phyloP scores from a whole-genome alignment of 148 eudicot genomes.

The Vaccinium myrtillus region DNA sequence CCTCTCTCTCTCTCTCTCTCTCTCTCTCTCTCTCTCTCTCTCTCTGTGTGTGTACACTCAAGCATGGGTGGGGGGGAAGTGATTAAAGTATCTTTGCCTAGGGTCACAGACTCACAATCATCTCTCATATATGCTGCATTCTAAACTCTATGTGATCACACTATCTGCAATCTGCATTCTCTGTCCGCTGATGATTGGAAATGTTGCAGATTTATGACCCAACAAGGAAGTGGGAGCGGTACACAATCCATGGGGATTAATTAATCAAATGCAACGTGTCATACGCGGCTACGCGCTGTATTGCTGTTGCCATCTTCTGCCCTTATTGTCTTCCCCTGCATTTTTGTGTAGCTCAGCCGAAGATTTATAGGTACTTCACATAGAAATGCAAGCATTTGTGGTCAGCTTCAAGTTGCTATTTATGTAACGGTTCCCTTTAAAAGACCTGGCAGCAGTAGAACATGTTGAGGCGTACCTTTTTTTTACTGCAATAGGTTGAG shows the following conservation, averaged over 20 bases:
- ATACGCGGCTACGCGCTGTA: not conserved
- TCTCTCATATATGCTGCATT: not conserved
- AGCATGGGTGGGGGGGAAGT: not conserved
- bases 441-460: too few species aligned
- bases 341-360: not conserved
- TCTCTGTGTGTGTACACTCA: not conserved
- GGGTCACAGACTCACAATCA: not conserved
- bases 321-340: not conserved
- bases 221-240: constrained; percentile 90
- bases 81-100: not conserved
- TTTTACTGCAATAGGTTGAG: not conserved
- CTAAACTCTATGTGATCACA: not conserved
- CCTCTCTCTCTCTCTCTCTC: constrained; percentile 20
- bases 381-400: not conserved
- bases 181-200: not conserved
- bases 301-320: not conserved
- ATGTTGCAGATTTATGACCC: constrained; percentile 86
- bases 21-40: not conserved
- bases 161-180: not conserved
- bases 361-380: not conserved
- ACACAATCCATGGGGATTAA: constrained; percentile 92
- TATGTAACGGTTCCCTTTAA: not conserved
- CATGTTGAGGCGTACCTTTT: not conserved
- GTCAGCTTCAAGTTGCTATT: not conserved
- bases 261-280: not conserved